These are phyloP conservation scores for Orbilia javanica DNA, from an alignment of 2,329 filamentous ascomycete species.

Conservation along the genomic window DNA sequence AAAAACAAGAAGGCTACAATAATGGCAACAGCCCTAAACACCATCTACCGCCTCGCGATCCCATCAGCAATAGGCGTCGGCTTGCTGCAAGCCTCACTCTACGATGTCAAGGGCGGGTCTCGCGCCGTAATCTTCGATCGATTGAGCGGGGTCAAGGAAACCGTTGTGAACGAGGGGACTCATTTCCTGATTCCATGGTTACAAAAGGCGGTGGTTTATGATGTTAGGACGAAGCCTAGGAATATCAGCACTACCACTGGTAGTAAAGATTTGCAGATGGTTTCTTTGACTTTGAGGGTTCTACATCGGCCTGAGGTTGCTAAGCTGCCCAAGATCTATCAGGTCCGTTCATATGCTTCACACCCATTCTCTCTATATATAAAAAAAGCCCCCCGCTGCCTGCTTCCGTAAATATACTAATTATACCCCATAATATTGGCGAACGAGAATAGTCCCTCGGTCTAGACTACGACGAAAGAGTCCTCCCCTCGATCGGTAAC, in stretches of 20 bases:
- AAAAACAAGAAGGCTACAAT: too few species aligned
- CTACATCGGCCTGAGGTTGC: conserved; percentile 94
- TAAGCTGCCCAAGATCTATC: conserved; percentile 96
- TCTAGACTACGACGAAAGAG: conserved; percentile 97
- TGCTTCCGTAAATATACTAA: background rate
- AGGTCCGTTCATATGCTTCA: too few species aligned
- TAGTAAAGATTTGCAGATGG: conserved; percentile 99
- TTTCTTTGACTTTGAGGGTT: conserved; percentile 95
- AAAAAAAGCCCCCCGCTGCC: too few species aligned
- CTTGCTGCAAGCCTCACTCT: conserved; percentile 82
- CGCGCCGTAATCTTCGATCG: conserved; percentile 99
- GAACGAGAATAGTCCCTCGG: conserved; percentile 80
- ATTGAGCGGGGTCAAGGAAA: conserved; percentile 89
- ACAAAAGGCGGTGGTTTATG: conserved; percentile 93
- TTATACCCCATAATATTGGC: background rate
- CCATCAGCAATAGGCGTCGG: conserved; percentile 78
- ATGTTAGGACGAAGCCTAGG: conserved; percentile 95
- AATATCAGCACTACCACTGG: conserved; percentile 98
- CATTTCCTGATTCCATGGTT: conserved; percentile 97
- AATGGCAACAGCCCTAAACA: conserved; percentile 71
- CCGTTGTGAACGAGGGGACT: conserved; percentile 93
- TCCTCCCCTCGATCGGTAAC: conserved; percentile 98
- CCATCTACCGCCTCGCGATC: conserved; percentile 77
- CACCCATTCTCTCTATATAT: background rate
- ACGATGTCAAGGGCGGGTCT: conserved; percentile 95